Percentiles rank a stretch among this genome's conserved stretches.
Conservation (phyloP, 2,329 filamentous ascomycete genomes). For the Podosphaera leucotricha region DNA sequence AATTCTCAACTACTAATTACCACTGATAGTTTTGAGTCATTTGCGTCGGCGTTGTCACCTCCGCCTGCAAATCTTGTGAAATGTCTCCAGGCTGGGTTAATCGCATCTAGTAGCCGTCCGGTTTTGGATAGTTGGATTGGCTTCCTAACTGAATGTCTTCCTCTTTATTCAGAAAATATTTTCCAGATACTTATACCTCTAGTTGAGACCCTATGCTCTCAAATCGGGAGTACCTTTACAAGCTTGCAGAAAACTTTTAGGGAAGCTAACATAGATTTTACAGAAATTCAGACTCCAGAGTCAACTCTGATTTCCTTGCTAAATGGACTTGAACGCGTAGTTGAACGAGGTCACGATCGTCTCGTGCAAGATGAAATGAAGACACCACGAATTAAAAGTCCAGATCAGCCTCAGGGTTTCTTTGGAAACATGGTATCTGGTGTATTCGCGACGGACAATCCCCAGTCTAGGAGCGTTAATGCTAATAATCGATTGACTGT, state of each 20-base stretch:
- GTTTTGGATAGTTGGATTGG: slow-evolving; percentile 81
- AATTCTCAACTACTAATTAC: slow-evolving; percentile 21
- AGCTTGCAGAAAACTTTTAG: slow-evolving; percentile 43
- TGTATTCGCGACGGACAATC: slow-evolving; percentile 59
- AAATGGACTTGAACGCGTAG: slow-evolving; percentile 77
- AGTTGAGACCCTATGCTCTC: slow-evolving; percentile 66
- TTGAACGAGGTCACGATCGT: slow-evolving; percentile 69
- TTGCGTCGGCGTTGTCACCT: slow-evolving; percentile 19
- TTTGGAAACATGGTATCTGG: slow-evolving; percentile 90
- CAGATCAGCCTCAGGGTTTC: slow-evolving; percentile 65
- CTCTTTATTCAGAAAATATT: slow-evolving; percentile 60
- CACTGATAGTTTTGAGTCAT: slow-evolving; percentile 20
- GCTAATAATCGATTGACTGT: slow-evolving; percentile 88
- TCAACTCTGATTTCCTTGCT: slow-evolving; percentile 61
- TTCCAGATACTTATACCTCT: slow-evolving; percentile 81
- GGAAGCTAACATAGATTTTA: slow-evolving; percentile 14
- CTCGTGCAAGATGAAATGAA: slow-evolving; percentile 54
- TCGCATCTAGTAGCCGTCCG: slow-evolving; percentile 45
- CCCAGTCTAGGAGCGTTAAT: slow-evolving; percentile 57
- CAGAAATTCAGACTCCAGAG: slow-evolving; percentile 29
- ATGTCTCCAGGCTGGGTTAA: slow-evolving; percentile 61
- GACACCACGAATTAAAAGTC: slow-evolving; percentile 44
- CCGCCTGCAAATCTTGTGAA: slow-evolving; percentile 55
- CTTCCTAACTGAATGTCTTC: slow-evolving; percentile 63
- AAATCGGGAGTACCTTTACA: slow-evolving; percentile 51